Conservation (phyloP, 306 rosid species). For the Mimosa pudica region DNA sequence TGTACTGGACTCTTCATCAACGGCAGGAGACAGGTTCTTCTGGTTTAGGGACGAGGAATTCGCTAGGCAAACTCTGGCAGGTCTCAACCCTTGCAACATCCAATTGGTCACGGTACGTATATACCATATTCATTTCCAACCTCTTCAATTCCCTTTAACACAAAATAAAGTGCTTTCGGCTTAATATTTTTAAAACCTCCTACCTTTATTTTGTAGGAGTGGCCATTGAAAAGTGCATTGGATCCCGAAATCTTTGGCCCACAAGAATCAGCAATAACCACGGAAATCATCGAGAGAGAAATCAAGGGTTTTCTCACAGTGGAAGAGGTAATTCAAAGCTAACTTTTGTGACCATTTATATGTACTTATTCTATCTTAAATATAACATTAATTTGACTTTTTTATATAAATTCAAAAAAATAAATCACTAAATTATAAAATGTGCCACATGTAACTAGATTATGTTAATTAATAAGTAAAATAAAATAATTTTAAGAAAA, state of each 20-base stretch:
- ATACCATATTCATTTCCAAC: too few relatives aligned
- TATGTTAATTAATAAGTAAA: too few relatives aligned
- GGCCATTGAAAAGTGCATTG: slow-evolving; percentile 84
- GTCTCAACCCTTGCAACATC: slow-evolving; percentile 78
- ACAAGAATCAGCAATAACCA: slow-evolving; percentile 65
- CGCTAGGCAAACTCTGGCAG: slow-evolving; percentile 84
- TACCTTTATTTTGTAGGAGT: slow-evolving; percentile 55
- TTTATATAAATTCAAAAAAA: too few relatives aligned
- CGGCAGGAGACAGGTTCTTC: slow-evolving; percentile 75
- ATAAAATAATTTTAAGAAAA: too few relatives aligned
- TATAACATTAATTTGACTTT: too few relatives aligned
- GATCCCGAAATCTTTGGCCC: slow-evolving; percentile 75
- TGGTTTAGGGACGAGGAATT: slow-evolving; percentile 89
- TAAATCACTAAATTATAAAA: too few relatives aligned
- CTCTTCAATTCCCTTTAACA: neutral
- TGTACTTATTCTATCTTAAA: too few relatives aligned
- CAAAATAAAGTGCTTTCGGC: neutral
- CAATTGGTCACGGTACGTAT: slow-evolving; percentile 64
- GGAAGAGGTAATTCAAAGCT: slow-evolving; percentile 50
- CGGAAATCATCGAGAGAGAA: slow-evolving; percentile 57
- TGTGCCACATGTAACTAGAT: too few relatives aligned
- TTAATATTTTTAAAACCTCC: neutral
- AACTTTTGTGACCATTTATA: too few relatives aligned
- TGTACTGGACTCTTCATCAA: neutral
- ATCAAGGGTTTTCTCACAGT: slow-evolving; percentile 50